Evolutionary conservation across 495 filamentous ascomycete species (phyloP).

Genomic region (Aspergillus homomorphus): DNA sequence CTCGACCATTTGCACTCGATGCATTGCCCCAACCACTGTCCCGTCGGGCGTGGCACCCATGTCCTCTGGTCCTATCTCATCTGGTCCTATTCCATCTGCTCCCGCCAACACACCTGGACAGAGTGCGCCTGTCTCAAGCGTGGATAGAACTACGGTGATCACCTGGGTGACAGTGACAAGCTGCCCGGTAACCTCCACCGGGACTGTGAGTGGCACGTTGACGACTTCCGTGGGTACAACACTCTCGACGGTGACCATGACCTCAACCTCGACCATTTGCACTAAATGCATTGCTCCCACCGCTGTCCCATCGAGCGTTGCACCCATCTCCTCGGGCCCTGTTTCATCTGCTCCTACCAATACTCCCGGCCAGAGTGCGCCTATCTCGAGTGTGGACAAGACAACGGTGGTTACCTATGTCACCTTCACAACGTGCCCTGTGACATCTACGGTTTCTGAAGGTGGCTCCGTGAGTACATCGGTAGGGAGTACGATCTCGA

Average conservation of each 20-base stretch:
- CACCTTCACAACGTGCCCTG: slow-evolving; percentile 43
- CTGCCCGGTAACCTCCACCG: slow-evolving; percentile 35
- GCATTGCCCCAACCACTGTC: slow-evolving; percentile 6
- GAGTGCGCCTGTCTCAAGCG: not conserved
- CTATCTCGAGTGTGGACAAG: not conserved
- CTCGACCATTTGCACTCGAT: slow-evolving; percentile 29
- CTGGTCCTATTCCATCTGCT: not conserved
- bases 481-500: slow-evolving; percentile 39
- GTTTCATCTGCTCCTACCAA: not conserved
- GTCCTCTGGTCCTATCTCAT: not conserved
- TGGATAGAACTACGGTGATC: slow-evolving; percentile 29
- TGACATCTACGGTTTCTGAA: slow-evolving; percentile 37
- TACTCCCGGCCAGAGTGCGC: not conserved
- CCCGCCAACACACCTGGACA: not conserved
- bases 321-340: not conserved
- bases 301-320: not conserved
- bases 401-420: slow-evolving; percentile 34
- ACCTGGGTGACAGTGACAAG: slow-evolving; percentile 32
- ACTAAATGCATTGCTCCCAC: slow-evolving; percentile 22
- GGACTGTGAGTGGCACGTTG: slow-evolving; percentile 32
- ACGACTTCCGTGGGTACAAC: slow-evolving; percentile 33
- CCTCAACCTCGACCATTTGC: slow-evolving; percentile 35
- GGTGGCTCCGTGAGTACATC: slow-evolving; percentile 31
- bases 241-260: slow-evolving; percentile 35
- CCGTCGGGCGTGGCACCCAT: slow-evolving; percentile 9